Percentiles rank a stretch among this genome's conserved stretches.
Evolutionary conservation across 176 grass and related monocot genomes (phyloP).

Genomic region (Cymbopogon citratus): DNA sequence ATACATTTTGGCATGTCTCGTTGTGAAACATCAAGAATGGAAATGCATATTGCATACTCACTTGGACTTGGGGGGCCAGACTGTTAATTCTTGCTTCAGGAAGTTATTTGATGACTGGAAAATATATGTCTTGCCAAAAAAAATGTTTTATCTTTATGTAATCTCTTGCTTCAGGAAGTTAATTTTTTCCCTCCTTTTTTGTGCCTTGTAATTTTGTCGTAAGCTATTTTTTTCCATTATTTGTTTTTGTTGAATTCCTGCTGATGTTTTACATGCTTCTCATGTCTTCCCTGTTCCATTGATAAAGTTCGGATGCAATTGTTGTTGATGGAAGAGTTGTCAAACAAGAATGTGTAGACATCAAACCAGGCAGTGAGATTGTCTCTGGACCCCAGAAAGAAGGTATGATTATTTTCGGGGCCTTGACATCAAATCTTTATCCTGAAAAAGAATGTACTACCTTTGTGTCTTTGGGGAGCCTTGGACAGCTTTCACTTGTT

Average conservation of each 20-base stretch:
- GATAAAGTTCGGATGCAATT: conserved; percentile 74
- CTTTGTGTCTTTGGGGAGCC: conserved; percentile 5
- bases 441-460: not conserved
- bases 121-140: not conserved
- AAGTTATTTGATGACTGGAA: not conserved
- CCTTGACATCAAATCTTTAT: not conserved
- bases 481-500: not conserved
- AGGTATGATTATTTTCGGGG: conserved; percentile 38
- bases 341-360: conserved; percentile 58
- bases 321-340: conserved; percentile 71
- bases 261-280: conserved; percentile 13
- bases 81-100: not conserved
- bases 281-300: conserved; percentile 11
- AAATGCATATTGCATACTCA: not conserved
- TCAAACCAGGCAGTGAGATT: conserved; percentile 68
- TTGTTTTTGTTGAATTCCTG: not conserved
- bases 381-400: conserved; percentile 77
- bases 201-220: not conserved
- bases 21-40: not conserved
- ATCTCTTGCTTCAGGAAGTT: not conserved
- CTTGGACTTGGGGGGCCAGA: no score
- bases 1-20: not conserved
- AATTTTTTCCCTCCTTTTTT: not conserved
- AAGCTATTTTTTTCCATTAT: not conserved
- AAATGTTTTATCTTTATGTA: not conserved